Conservation (phyloP, 257 asterid genomes). For the Catharanthus roseus region DNA sequence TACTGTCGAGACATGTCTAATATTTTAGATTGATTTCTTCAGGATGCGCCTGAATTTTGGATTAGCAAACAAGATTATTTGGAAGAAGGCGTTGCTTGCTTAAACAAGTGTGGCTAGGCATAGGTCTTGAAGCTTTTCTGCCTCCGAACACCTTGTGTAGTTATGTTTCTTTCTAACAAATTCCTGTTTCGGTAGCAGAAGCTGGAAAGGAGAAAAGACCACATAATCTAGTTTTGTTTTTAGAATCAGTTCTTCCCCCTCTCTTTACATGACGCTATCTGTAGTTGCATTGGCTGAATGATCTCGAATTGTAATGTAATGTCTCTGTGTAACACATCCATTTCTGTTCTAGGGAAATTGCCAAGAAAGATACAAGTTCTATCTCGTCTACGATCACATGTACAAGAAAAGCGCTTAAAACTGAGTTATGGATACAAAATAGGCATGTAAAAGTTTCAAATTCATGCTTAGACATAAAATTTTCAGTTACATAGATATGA, state of each 20-base stretch:
- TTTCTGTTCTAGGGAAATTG: background rate
- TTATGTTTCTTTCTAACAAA: background rate
- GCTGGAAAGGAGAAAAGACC: background rate
- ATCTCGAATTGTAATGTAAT: background rate
- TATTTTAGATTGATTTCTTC: conserved; percentile 21
- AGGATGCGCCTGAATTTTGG: conserved; percentile 99
- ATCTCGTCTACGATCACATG: no score
- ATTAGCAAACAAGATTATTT: conserved; percentile 89
- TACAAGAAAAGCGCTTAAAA: no score
- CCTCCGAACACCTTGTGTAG: background rate
- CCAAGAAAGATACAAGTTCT: background rate
- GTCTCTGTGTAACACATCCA: background rate
- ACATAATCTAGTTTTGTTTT: background rate
- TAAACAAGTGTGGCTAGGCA: conserved; percentile 90
- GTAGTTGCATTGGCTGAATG: background rate
- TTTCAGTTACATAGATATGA: background rate
- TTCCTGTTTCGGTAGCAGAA: background rate
- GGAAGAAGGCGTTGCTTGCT: conserved; percentile 90
- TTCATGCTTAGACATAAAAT: background rate
- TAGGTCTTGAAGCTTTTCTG: conserved; percentile 22
- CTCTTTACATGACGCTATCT: background rate
- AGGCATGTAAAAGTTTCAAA: no score
- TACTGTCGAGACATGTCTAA: background rate
- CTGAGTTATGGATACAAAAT: no score
- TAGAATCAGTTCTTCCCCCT: background rate